A percentile compares a stretch with the other conserved stretches of the same genome.
Evolutionary conservation across 83 land plant species (phyloP).

Genomic region (Diphasiastrum complanatum): DNA sequence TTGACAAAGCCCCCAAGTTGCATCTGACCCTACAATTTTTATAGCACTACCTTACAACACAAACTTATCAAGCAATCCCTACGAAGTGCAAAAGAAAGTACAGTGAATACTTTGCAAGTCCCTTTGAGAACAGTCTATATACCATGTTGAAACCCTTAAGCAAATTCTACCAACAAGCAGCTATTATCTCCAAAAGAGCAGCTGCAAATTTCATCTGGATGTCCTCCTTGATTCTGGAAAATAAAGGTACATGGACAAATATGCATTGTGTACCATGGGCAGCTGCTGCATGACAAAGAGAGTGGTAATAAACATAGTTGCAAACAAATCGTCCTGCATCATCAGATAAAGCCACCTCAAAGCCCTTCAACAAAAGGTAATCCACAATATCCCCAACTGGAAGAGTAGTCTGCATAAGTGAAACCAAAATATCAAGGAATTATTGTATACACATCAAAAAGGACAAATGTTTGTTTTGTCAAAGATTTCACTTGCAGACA

Average conservation of each 20-base stretch:
- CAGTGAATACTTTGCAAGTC: no score
- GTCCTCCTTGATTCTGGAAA: slow-evolving; percentile 65
- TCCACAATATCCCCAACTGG: slow-evolving; percentile 58
- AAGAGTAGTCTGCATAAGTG: slow-evolving; percentile 69
- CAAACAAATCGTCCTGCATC: slow-evolving; percentile 95
- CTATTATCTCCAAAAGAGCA: slow-evolving; percentile 67
- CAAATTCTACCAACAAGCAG: slow-evolving; percentile 32
- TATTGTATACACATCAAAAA: no score
- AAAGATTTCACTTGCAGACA: no score
- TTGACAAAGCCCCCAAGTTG: no score
- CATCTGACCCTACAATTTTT: no score
- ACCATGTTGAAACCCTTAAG: no score
- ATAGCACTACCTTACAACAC: no score
- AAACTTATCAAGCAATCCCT: no score
- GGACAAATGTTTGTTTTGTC: no score
- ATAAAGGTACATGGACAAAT: slow-evolving; percentile 90
- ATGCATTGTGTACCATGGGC: slow-evolving; percentile 58
- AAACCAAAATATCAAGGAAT: no score
- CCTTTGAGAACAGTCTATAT: no score
- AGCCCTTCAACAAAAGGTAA: slow-evolving; percentile 49
- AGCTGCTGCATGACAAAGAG: slow-evolving; percentile 62
- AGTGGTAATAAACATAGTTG: slow-evolving; percentile 91
- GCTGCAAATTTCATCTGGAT: slow-evolving; percentile 77
- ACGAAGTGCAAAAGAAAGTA: no score
- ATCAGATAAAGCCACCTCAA: slow-evolving; percentile 57